A percentile compares a stretch with the other conserved stretches of the same genome.
These are phyloP conservation scores for Ambispora gerdemannii DNA, from an alignment of 192 early-diverging fungal species.

Conservation along the genomic window DNA sequence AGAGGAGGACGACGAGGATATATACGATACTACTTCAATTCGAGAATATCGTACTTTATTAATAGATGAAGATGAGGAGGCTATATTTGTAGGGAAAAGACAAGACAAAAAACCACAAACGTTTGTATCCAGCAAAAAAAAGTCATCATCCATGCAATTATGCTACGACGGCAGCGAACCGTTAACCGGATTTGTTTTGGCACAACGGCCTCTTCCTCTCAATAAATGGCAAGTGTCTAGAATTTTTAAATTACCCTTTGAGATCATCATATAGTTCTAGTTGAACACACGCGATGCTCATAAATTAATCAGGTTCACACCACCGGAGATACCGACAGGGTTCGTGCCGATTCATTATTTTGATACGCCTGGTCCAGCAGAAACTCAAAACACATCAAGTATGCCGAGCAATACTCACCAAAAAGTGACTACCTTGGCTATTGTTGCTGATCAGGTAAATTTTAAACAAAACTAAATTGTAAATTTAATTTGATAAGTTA, in stretches of 20 bases:
- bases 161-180: slow-evolving; percentile 56
- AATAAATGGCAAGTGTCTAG: slow-evolving; percentile 44
- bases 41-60: slow-evolving; percentile 27
- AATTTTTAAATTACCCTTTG: neutral
- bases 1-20: slow-evolving; percentile 54
- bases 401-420: neutral
- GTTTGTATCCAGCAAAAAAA: slow-evolving; percentile 6
- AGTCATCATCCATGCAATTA: neutral
- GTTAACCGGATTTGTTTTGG: slow-evolving; percentile 53
- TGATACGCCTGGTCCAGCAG: neutral
- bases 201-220: slow-evolving; percentile 33
- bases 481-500: neutral
- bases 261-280: neutral
- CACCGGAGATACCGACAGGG: slow-evolving; percentile 17
- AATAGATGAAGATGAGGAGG: slow-evolving; percentile 35
- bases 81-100: slow-evolving; percentile 37
- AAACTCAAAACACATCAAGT: neutral
- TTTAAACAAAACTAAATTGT: neutral
- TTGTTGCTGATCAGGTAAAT: slow-evolving; percentile 16
- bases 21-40: slow-evolving; percentile 21
- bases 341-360: slow-evolving; percentile 18
- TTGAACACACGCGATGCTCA: neutral
- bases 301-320: slow-evolving; percentile 22
- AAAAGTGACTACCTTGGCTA: slow-evolving; percentile 15
- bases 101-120: neutral